phyloP scores from a whole-genome alignment of 2,329 filamentous ascomycete genomes.

The Decorospora gaudefroyi region DNA sequence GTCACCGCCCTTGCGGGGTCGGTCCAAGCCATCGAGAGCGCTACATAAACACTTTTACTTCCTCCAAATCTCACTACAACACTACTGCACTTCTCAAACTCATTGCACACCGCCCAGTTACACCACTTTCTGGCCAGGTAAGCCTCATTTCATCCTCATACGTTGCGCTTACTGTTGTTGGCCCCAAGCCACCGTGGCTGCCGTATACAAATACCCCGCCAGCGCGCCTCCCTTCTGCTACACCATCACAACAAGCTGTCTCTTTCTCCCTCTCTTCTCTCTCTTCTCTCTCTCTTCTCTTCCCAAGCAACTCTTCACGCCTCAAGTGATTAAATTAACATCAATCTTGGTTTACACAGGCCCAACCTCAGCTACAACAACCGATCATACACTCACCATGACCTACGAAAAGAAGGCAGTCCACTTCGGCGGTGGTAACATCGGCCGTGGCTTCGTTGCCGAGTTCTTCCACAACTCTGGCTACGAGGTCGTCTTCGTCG shows the following conservation, averaged over 20 bases:
- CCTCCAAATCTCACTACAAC: slow-evolving; percentile 17
- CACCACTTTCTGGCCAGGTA: slow-evolving; percentile 29
- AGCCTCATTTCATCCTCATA: slow-evolving; percentile 17
- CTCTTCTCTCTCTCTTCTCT: slow-evolving; percentile 8
- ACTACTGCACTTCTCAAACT: slow-evolving; percentile 22
- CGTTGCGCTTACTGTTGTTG: slow-evolving; percentile 12
- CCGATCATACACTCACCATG: slow-evolving; percentile 33
- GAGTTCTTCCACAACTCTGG: slow-evolving; percentile 88
- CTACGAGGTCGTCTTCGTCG: slow-evolving; percentile 94
- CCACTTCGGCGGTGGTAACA: slow-evolving; percentile 60
- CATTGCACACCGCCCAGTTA: slow-evolving; percentile 32
- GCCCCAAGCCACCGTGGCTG: slow-evolving; percentile 19
- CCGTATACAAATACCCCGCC: slow-evolving; percentile 36
- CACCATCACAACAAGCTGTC: slow-evolving; percentile 10
- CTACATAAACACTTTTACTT: slow-evolving; percentile 31
- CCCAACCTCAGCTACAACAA: slow-evolving; percentile 10
- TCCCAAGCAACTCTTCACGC: slow-evolving; percentile 9
- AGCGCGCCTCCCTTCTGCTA: slow-evolving; percentile 17
- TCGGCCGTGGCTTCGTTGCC: slow-evolving; percentile 55
- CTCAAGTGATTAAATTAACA: slow-evolving; percentile 23
- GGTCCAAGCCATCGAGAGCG: slow-evolving; percentile 23
- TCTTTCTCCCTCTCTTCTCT: slow-evolving; percentile 2
- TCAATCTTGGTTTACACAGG: slow-evolving; percentile 6
- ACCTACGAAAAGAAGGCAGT: slow-evolving; percentile 55
- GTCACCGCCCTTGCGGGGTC: slow-evolving; percentile 40